Evolutionary conservation across 2,329 filamentous ascomycete genomes (phyloP), one percentile per base, ranked within the genome.

Genomic region (Ophioceras dolichostomum): DNA sequence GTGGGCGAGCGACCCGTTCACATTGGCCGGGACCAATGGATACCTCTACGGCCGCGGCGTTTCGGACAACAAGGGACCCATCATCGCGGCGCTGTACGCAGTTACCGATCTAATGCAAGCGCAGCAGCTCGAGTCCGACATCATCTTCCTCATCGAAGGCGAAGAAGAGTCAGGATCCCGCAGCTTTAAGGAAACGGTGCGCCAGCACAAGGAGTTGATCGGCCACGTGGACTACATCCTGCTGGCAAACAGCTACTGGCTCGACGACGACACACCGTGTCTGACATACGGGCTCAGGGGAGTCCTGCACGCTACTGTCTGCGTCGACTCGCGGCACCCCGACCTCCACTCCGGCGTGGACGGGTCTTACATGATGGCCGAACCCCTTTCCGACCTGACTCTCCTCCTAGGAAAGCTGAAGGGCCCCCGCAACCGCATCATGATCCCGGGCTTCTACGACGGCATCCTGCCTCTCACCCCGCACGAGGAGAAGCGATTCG

Each of bases 321-420:
- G 87, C 43, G 78, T 98, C 19, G 81, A 93, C 45, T 93, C 87
- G 40, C 76, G 77, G 36, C 78, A 84, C 44, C 87, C 88, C 0
- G 91, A 98, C 57, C 71, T 94, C 2, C 91, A 98, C 58, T 94
- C 86, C 43, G 91, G 91, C 50, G 89, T 98, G n/a, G 89, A 96
- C 50, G 91, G 91, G 28, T 94, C 87, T 42, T 78, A 83, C 43
- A 73, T 93, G 60, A 75, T 91, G 42, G 85, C 94, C 41, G 91
- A 98, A 53, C 85, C 89, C 1, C 65, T 96, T 8, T 94, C 93
- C 29, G 91, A 98, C 55, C 68, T 98, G 2, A 88, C 93, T 3
- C 71, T 83, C 44, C 67, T 96, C 1, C 67, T 98, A 5, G 76
- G 83, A 1, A 87, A 77, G 37, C 68, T 98, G 28, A 91, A 93